Percentiles rank a stretch among this genome's conserved stretches.
Evolutionary conservation across 1,284 basidiomycete species (phyloP).

Genomic region (Irpex lacteus): DNA sequence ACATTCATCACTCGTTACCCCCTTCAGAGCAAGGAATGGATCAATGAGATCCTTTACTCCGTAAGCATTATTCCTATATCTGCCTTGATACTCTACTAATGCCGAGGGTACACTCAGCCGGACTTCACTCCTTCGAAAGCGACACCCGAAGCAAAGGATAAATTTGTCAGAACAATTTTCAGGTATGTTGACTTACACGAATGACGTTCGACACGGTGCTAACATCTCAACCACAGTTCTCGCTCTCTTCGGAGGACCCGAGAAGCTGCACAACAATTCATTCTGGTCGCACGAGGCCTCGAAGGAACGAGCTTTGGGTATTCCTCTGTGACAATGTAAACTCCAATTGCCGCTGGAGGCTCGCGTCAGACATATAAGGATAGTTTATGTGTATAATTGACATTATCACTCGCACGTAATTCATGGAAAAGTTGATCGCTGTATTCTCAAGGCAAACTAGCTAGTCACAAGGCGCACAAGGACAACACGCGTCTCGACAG

Average conservation of each 20-base stretch:
- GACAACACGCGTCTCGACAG: neutral
- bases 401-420: neutral
- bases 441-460: neutral
- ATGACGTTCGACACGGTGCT: conserved; percentile 1
- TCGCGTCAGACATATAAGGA: neutral
- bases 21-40: conserved; percentile 62
- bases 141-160: conserved; percentile 67
- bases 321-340: conserved; percentile 38
- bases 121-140: conserved; percentile 68
- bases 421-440: neutral
- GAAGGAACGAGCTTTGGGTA: conserved; percentile 79
- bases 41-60: conserved; percentile 65
- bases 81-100: neutral
- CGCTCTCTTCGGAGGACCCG: conserved; percentile 62
- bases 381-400: neutral
- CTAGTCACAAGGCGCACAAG: neutral
- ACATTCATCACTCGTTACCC: conserved; percentile 57
- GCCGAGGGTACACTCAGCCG: conserved; percentile 34
- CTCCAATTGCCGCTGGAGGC: neutral
- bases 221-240: conserved; percentile 38
- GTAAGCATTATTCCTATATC: conserved; percentile 41
- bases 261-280: conserved; percentile 77
- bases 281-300: conserved; percentile 68
- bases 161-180: conserved; percentile 71
- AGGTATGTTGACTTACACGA: conserved; percentile 43